Evolutionary conservation across 139 green algal species (phyloP).

Genomic region (Diplosphaera chodatii): DNA sequence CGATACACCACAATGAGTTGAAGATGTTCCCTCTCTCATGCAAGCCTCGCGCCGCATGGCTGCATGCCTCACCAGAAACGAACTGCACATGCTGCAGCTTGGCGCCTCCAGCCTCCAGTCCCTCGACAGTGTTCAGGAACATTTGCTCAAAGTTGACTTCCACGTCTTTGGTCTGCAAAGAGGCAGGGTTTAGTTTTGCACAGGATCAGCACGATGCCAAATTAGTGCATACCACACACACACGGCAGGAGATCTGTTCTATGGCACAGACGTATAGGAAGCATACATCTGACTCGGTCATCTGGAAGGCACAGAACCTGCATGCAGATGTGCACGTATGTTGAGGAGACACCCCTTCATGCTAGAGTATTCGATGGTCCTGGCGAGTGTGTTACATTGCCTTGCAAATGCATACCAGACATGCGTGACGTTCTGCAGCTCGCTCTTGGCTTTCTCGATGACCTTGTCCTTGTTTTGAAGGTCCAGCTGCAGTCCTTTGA

Average conservation of each 20-base stretch:
- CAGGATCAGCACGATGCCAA: too few species aligned
- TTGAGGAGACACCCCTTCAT: too few species aligned
- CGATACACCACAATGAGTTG: background rate
- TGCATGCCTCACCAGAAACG: background rate
- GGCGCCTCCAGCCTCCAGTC: background rate
- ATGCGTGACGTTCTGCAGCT: background rate
- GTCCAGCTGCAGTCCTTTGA: background rate
- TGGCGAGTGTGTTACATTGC: too few species aligned
- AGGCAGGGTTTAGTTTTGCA: too few species aligned
- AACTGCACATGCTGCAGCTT: constrained; percentile 3
- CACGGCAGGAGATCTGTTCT: too few species aligned
- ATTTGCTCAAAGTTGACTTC: constrained; percentile 9
- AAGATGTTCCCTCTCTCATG: too few species aligned
- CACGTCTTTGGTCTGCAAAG: background rate
- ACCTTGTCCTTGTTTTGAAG: background rate
- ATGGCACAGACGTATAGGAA: too few species aligned
- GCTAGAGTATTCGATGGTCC: too few species aligned
- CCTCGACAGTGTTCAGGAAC: constrained; percentile 8
- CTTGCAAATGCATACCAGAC: background rate
- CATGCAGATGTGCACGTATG: background rate
- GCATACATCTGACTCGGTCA: background rate
- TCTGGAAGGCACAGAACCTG: background rate
- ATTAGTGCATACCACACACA: too few species aligned
- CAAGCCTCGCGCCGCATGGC: background rate
- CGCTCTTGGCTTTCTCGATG: background rate